Evolutionary conservation across 1,284 basidiomycete genomes (phyloP), one percentile per base, ranked within the genome.

Genomic region (Flammula alnicola): DNA sequence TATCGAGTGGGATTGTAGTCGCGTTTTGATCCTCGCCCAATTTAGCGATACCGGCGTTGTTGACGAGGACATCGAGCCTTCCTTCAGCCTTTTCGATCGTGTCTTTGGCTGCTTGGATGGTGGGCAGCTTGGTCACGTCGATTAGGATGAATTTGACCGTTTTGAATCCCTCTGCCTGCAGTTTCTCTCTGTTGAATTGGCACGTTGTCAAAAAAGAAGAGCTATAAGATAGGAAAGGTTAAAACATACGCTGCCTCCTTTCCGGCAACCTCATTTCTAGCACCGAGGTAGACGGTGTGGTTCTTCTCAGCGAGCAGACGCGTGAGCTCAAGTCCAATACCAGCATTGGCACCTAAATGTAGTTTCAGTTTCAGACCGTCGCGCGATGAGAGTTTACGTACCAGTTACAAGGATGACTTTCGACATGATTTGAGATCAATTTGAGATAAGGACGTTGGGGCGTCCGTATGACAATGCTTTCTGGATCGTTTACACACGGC

Each of bases 1-100:
- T 52, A 19, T 59, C 46, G 27, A 73, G 41, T 27, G 69, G 62
- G 19, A 72, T 56, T 2, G 56, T 62, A 3, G 61, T 58, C 6
- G 71, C 67, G 20, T 65, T 65, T 48, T 74, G 69, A 6, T 60
- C 54, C 26, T 62, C 56, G 22, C 64, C 59, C 56, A 73, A 56
- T 12, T 63, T 49, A 44, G 61, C 59, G n/a, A n/a, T n/a, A n/a
- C n/a, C n/a, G n/a, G n/a, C n/a, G n/a, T n/a, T n/a, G n/a, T n/a
- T n/a, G n/a, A n/a, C n/a, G n/a, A n/a, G n/a, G n/a, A n/a, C n/a
- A n/a, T n/a, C n/a, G n/a, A n/a, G n/a, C n/a, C n/a, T n/a, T n/a
- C n/a, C n/a, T n/a, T n/a, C n/a, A n/a, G n/a, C n/a, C n/a, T n/a
- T n/a, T n/a, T n/a, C n/a, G n/a, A n/a, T n/a, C n/a, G n/a, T n/a